phyloP scores from a whole-genome alignment of 1,139 yeast species.

The Suhomyces atakaporum region DNA sequence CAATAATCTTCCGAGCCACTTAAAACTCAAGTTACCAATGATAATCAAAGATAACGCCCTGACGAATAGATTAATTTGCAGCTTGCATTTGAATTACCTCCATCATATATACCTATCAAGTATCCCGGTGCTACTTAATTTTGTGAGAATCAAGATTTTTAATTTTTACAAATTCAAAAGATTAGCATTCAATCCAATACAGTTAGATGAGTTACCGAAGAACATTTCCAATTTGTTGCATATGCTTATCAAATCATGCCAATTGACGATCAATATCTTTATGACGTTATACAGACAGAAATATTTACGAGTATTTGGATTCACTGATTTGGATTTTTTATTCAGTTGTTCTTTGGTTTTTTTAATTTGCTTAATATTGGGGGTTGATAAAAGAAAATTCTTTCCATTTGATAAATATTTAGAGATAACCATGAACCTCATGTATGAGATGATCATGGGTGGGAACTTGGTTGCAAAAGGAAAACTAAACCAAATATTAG shows the following conservation, averaged over 20 bases:
- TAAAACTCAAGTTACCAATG: constrained; percentile 19
- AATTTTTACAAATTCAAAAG: constrained; percentile 11
- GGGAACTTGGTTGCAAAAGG: constrained; percentile 31
- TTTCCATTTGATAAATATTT: constrained; percentile 24
- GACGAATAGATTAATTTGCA: constrained; percentile 24
- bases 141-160: constrained; percentile 22
- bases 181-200: constrained; percentile 10
- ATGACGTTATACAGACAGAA: constrained; percentile 23
- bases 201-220: constrained; percentile 19
- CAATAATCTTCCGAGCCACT: constrained; percentile 21
- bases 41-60: constrained; percentile 9
- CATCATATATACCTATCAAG: constrained; percentile 32
- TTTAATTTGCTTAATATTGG: constrained; percentile 25
- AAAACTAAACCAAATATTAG: constrained; percentile 24
- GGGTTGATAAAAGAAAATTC: constrained; percentile 14
- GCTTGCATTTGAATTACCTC: constrained; percentile 31
- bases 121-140: constrained; percentile 29
- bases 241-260: constrained; percentile 25
- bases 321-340: constrained; percentile 31
- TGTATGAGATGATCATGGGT: constrained; percentile 25
- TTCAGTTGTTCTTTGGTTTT: constrained; percentile 26
- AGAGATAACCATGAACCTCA: constrained; percentile 21
- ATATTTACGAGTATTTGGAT: constrained; percentile 26
- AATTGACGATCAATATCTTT: constrained; percentile 29
- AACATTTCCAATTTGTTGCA: constrained; percentile 24